Conservation (phyloP, 192 early-diverging fungal species). For the Diversispora epigaea region DNA sequence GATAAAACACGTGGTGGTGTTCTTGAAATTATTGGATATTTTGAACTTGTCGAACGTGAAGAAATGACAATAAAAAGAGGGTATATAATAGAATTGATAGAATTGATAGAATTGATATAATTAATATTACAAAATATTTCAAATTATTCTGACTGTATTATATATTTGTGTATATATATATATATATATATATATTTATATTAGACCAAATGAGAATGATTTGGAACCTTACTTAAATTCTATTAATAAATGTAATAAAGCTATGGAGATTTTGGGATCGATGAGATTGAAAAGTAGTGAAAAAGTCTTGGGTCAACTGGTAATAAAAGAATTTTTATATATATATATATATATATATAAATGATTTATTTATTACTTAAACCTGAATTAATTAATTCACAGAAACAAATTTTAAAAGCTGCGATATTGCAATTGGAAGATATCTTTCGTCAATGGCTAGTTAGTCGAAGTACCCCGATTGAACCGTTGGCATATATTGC, state of each 20-base stretch:
- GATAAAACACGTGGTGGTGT: constrained; percentile 59
- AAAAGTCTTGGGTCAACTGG: constrained; percentile 46
- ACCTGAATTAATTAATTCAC: background rate
- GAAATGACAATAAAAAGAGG: constrained; percentile 68
- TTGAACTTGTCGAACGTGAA: constrained; percentile 67
- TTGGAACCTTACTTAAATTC: constrained; percentile 59
- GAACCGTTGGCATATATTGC: constrained; percentile 36
- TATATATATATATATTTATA: no score
- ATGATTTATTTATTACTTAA: background rate
- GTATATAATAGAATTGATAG: constrained; percentile 36
- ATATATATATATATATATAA: background rate
- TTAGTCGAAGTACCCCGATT: constrained; percentile 42
- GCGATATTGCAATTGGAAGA: constrained; percentile 59
- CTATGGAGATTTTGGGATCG: constrained; percentile 39
- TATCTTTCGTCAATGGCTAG: constrained; percentile 54
- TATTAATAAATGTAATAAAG: constrained; percentile 56
- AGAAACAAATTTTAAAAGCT: constrained; percentile 52
- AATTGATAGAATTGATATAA: no score
- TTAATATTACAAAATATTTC: background rate
- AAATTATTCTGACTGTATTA: background rate
- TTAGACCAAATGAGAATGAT: constrained; percentile 55
- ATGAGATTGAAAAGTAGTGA: constrained; percentile 37
- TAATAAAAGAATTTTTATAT: constrained; percentile 14
- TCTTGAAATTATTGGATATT: constrained; percentile 62
- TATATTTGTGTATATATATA: background rate